Percentiles rank a stretch among this genome's conserved stretches.
Conservation (phyloP, 1,139 yeast species). For the Geotrichum citri-aurantii region DNA sequence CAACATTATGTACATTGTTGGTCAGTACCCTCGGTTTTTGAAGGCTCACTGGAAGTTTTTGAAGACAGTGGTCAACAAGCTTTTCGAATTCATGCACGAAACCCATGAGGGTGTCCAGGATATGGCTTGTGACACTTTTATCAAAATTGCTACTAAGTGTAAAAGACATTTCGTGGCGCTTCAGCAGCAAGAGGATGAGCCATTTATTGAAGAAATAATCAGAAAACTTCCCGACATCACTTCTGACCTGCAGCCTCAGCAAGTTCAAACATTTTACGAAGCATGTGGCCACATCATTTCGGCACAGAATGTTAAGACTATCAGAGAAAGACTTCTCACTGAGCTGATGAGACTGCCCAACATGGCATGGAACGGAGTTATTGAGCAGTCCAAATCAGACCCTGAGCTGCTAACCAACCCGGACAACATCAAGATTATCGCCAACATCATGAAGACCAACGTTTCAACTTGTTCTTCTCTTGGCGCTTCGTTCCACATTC, state of each 20-base stretch:
- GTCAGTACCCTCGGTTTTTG: constrained; percentile 94
- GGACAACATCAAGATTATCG: constrained; percentile 86
- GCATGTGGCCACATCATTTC: constrained; percentile 93
- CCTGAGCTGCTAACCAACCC: constrained; percentile 75
- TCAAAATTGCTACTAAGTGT: constrained; percentile 90
- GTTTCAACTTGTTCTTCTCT: constrained; percentile 89
- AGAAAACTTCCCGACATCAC: constrained; percentile 78
- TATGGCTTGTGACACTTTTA: constrained; percentile 98
- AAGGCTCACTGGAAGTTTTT: constrained; percentile 98
- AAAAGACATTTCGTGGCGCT: constrained; percentile 88
- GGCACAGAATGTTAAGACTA: constrained; percentile 63
- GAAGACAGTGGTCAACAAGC: constrained; percentile 89
- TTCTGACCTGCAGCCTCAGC: constrained; percentile 92
- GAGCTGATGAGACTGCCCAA: constrained; percentile 90
- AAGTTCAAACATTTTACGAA: constrained; percentile 94
- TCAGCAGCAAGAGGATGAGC: constrained; percentile 84
- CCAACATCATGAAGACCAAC: constrained; percentile 89
- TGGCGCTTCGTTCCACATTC: constrained; percentile 89
- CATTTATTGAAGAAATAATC: constrained; percentile 87
- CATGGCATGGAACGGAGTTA: constrained; percentile 88
- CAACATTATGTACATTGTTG: constrained; percentile 97
- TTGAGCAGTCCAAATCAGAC: constrained; percentile 76
- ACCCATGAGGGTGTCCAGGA: constrained; percentile 99
- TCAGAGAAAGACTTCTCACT: constrained; percentile 64
- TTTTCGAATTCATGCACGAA: constrained; percentile 98